Base-by-base conservation (phyloP, 1,139 yeast genomes). In the Yamadazyma dendronema region DNA sequence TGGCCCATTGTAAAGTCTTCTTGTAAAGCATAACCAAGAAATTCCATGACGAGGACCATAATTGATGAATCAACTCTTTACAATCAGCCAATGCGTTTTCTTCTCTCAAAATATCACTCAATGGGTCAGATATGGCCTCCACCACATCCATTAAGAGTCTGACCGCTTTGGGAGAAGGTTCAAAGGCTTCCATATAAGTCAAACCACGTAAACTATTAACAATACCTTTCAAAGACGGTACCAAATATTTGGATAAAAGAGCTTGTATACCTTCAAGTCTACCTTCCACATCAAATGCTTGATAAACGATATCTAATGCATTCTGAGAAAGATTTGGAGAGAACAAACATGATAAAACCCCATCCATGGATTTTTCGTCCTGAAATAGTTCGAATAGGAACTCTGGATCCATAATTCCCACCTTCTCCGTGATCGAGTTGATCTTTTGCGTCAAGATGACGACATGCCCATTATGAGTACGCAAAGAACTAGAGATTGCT, bases 81-180 rank as follows among this genome's bases (percentile, higher is more conserved):
- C 19, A 23, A 3, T 16, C 23, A 21, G 34, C 32, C 1, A 17
- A 13, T 9, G 25, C 31, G 10, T 35, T 28, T 26, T 30, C 37
- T 3, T 41, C 33, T 10, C 30, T 14, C 7, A 46, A 40, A 10
- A 48, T 38, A 17, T 46, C 47, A 30, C 65, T 68, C 13, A 81
- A 65, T 0, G 95, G 87, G 50, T 84, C 87, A 33, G 78, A 72
- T 34, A 87, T 63, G 0, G 83, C 78, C 31, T 73, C 72, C 3
- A 79, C 59, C 2, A 88, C 72, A 61, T 89, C 97, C 79, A 84
- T 84, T 29, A 85, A 55, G 9, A 88, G 79, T 51, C 86, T 72
- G 3, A 87, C 79, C 1, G 84, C 81, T 47, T 84, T 79, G 2
- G 92, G 90, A 44, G 85, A 79, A 2, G 92, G 89, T 39, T 85